Percentiles rank a stretch among this genome's conserved stretches.
These are phyloP conservation scores for Acer negundo DNA, from an alignment of 345 rosid species.

Conservation along the genomic window DNA sequence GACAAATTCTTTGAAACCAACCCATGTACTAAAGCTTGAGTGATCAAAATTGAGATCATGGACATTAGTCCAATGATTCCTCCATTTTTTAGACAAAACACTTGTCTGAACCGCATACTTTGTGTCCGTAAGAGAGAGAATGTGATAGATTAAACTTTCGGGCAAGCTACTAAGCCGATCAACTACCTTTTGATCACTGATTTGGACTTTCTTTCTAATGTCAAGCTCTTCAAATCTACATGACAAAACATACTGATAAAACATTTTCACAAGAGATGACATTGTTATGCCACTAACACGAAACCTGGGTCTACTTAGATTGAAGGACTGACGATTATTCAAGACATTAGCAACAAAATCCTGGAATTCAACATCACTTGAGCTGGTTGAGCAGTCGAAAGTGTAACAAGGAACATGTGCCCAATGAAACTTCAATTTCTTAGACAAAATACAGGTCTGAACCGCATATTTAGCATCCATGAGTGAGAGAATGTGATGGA, in stretches of 20 bases:
- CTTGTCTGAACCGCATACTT: background rate
- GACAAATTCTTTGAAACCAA: background rate
- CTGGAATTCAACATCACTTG: background rate
- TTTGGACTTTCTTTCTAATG: background rate
- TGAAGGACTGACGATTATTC: background rate
- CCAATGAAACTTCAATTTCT: conserved; percentile 16
- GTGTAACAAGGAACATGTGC: background rate
- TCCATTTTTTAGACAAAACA: background rate
- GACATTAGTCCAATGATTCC: background rate
- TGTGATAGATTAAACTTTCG: background rate
- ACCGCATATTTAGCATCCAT: conserved; percentile 16
- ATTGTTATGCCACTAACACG: background rate
- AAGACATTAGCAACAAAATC: background rate
- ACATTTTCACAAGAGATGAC: background rate
- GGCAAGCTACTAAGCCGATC: background rate
- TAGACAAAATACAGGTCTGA: conserved; percentile 17
- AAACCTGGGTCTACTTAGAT: background rate
- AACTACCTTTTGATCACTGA: background rate
- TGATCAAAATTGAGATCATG: background rate
- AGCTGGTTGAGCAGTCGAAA: background rate
- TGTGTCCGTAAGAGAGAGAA: background rate
- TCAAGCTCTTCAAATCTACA: background rate
- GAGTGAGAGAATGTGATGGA: conserved; percentile 14
- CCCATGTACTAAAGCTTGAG: background rate
- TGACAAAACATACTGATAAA: background rate